Evolutionary conservation across 73 alveolate genomes (phyloP).

Genomic region (Tetrahymena elliotti): DNA sequence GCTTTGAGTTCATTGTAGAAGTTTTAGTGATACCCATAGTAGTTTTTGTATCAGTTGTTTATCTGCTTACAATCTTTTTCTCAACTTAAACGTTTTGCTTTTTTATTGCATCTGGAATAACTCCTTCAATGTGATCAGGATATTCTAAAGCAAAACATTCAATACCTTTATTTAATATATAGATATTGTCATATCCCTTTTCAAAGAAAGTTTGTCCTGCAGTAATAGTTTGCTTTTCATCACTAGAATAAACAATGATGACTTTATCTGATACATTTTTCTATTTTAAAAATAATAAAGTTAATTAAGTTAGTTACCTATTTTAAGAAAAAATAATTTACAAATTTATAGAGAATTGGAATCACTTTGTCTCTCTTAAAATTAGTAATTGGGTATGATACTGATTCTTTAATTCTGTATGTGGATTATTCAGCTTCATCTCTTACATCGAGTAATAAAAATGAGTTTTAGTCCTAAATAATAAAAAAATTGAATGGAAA

Average conservation of each 20-base stretch:
- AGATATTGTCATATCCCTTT: neutral
- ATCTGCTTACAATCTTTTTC: neutral
- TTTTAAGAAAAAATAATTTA: neutral
- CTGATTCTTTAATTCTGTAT: neutral
- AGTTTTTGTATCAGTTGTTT: neutral
- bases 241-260: neutral
- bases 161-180: neutral
- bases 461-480: neutral
- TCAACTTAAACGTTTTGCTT: neutral
- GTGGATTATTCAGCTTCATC: neutral
- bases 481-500: neutral
- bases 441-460: neutral
- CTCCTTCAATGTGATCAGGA: neutral
- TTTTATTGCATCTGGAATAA: neutral
- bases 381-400: neutral
- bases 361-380: neutral
- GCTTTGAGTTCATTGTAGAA: neutral
- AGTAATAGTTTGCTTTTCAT: neutral
- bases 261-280: neutral
- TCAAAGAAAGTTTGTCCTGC: neutral
- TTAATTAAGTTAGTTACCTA: neutral
- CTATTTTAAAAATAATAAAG: neutral
- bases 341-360: neutral
- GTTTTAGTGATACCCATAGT: neutral
- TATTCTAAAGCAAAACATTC: neutral